Base-by-base conservation (phyloP, 2,329 filamentous ascomycete genomes). In the Trichoderma pleuroti region DNA sequence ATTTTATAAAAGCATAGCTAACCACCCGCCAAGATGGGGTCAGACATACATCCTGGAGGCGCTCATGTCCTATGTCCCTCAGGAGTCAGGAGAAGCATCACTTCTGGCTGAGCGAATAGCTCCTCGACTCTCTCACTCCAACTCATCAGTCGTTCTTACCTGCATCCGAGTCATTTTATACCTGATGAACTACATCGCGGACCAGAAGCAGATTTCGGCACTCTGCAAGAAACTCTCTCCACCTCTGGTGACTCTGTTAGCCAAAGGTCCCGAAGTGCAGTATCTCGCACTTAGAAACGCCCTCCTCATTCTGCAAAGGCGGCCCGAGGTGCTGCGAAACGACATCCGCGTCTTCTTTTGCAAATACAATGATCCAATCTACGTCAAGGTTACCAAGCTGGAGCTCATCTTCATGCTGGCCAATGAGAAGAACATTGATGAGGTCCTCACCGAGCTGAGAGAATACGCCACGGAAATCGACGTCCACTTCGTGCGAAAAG, bases 311-410 rank as follows among this genome's bases (percentile, higher is more conserved):
- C 84, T 99, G 66, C 96, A 99, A 80, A 88, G 95, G 76, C 88
- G 95, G 70, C 96, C 96, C 0, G 96, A 98, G 77, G 95, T 99
- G 10, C 82, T 99, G 68, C 90, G 94, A 73, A 98, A 98, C 81
- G 96, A 99, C 80, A 98, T 99, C 73, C 90, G 96, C 60, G 96
- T 99, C 36, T 99, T 99, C 83, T 99, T 99, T 83, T 99, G 96
- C 89, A 99, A 99, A 86, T 99, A 99, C 83, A 99, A 99, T 80
- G 96, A 99, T 78, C 96, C 96, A 0, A 99, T 99, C 74, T 99
- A 98, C 80, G 96, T 99, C 83, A 99, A 99, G 82, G 96, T 99
- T 65, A 99, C 96, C 18, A 99, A 99, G 82, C 87, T 99, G 63
- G 96, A 99, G 82, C 88, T 99, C 76, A 98, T 99, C 75, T 99